Conservation (phyloP, 1,284 basidiomycete genomes). For the Veloporphyrellus conicus region DNA sequence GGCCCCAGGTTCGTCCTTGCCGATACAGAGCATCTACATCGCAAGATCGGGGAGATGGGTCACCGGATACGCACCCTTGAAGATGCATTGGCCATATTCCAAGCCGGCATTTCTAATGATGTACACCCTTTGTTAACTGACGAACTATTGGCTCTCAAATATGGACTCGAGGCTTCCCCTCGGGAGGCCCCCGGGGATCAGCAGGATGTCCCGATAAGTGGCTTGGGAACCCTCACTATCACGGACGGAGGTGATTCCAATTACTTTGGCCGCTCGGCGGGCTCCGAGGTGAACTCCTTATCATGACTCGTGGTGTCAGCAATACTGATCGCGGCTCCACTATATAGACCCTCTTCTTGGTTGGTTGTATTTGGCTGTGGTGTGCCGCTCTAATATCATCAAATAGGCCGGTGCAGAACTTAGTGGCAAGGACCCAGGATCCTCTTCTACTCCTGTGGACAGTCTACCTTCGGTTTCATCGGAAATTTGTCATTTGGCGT, state of each 20-base stretch:
- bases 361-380: constrained; percentile 22
- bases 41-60: constrained; percentile 68
- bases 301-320: neutral
- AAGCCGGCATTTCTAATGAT: constrained; percentile 56
- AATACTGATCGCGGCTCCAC: constrained; percentile 9
- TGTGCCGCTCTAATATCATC: constrained; percentile 5
- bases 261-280: constrained; percentile 67
- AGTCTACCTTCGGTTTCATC: constrained; percentile 33
- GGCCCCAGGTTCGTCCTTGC: constrained; percentile 56
- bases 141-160: constrained; percentile 60
- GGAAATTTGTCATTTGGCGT: constrained; percentile 44
- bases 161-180: constrained; percentile 41
- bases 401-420: constrained; percentile 51
- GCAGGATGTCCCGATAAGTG: constrained; percentile 38
- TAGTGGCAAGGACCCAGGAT: constrained; percentile 24
- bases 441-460: constrained; percentile 30
- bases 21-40: constrained; percentile 65
- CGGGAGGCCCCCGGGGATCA: constrained; percentile 27
- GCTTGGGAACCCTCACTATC: constrained; percentile 57
- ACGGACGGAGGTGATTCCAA: constrained; percentile 60
- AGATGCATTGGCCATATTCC: constrained; percentile 62
- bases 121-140: constrained; percentile 61
- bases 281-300: constrained; percentile 40
- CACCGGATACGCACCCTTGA: constrained; percentile 69
- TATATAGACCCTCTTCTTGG: constrained; percentile 27